These are phyloP conservation scores for Lenwebbia sp. DNA, from an alignment of 345 rosid species.

Conservation along the genomic window DNA sequence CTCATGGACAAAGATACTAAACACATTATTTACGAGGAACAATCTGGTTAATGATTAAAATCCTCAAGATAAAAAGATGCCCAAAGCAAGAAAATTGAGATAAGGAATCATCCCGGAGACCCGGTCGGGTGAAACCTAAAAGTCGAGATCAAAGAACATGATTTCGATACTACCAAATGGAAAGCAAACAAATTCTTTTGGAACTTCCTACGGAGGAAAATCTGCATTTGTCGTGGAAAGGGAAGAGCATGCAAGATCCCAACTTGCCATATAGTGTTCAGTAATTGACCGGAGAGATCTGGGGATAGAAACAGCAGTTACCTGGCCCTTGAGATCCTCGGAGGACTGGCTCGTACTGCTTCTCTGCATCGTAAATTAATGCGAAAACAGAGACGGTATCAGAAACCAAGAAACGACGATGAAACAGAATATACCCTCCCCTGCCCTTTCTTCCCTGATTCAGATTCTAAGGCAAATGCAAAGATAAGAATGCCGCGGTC, in stretches of 20 bases:
- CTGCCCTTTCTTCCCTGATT: not conserved
- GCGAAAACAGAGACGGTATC: not conserved
- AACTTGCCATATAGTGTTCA: not conserved
- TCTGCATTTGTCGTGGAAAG: not conserved
- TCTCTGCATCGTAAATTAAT: constrained; percentile 11
- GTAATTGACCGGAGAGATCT: not conserved
- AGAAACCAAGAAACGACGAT: not conserved
- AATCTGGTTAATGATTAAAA: not conserved
- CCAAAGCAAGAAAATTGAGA: constrained; percentile 25
- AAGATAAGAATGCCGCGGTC: not conserved
- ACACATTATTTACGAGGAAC: not conserved
- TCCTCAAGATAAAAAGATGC: constrained; percentile 40
- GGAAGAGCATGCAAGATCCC: not conserved
- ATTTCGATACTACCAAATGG: not conserved
- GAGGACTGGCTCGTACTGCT: constrained; percentile 30
- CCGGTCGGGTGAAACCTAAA: not conserved
- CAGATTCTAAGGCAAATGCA: not conserved
- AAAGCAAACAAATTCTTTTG: not conserved
- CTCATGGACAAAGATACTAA: not conserved
- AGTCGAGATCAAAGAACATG: not conserved
- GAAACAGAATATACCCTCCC: not conserved
- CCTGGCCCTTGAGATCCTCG: constrained; percentile 35
- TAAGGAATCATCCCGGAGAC: not conserved
- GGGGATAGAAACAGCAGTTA: not conserved
- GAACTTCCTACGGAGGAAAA: not conserved